Percentiles rank a stretch among this genome's conserved stretches.
Evolutionary conservation across 495 filamentous ascomycete species (phyloP).

Genomic region (Hypoxylon trugodes): DNA sequence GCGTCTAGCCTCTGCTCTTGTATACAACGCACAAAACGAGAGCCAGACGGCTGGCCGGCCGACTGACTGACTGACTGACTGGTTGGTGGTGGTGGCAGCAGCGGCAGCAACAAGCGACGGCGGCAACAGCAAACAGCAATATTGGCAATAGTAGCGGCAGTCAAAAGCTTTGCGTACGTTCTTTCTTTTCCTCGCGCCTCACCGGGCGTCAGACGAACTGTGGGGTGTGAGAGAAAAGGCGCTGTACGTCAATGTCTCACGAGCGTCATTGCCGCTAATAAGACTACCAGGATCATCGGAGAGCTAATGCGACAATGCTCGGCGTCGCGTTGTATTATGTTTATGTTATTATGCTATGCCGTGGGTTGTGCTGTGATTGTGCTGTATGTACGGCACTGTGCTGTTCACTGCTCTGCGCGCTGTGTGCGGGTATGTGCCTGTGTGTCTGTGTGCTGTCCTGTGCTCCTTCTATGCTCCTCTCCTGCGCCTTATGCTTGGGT

Average conservation of each 20-base stretch:
- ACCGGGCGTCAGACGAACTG: constrained; percentile 44
- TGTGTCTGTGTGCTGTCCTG: constrained; percentile 18
- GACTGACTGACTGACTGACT: no score
- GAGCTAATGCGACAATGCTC: constrained; percentile 39
- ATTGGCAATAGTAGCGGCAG: no score
- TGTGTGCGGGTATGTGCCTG: no score
- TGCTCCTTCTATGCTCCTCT: constrained; percentile 24
- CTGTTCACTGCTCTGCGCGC: no score
- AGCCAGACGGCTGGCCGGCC: no score
- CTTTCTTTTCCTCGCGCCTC: constrained; percentile 33
- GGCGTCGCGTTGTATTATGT: constrained; percentile 39
- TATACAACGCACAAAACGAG: constrained; percentile 33
- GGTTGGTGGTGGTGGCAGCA: no score
- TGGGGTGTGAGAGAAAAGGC: constrained; percentile 46
- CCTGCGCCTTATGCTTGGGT: constrained; percentile 11
- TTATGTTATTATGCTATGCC: constrained; percentile 30
- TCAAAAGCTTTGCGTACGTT: constrained; percentile 32
- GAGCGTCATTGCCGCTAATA: constrained; percentile 44
- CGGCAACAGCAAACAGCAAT: constrained; percentile 6
- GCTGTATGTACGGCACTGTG: constrained; percentile 25
- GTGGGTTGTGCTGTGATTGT: no score
- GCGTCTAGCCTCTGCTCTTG: constrained; percentile 36
- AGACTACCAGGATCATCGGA: constrained; percentile 40
- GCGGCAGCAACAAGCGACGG: constrained; percentile 1
- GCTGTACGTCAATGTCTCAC: constrained; percentile 48